These are phyloP conservation scores for Aspergillus sp. DNA, from an alignment of 2,329 filamentous ascomycete genomes.

Conservation along the genomic window DNA sequence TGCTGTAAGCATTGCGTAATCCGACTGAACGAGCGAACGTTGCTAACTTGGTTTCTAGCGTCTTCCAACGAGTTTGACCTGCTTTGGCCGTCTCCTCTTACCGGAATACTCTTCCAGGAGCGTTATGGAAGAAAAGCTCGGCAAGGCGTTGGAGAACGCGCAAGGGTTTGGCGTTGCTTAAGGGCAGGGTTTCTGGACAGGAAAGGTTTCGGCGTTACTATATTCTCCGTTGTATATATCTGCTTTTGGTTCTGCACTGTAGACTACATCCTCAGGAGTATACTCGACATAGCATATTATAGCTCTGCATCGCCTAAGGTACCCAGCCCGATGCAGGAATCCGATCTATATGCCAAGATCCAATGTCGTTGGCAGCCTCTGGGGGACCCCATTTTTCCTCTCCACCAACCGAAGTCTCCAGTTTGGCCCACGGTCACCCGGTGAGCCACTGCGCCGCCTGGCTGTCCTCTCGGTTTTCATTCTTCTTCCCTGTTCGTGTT, in stretches of 20 bases:
- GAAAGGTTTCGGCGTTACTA: background rate
- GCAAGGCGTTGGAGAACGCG: conserved; percentile 85
- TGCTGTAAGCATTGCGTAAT: conserved; percentile 39
- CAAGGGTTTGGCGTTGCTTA: conserved; percentile 86
- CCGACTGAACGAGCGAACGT: background rate
- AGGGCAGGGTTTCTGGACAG: conserved; percentile 14
- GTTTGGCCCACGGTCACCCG: conserved; percentile 17
- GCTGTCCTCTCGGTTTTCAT: background rate
- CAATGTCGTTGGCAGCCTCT: background rate
- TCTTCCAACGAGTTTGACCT: conserved; percentile 88
- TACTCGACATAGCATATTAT: background rate
- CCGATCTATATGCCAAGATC: conserved; percentile 1
- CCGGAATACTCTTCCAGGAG: conserved; percentile 78
- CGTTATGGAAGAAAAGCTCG: conserved; percentile 73
- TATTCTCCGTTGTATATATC: conserved; percentile 13
- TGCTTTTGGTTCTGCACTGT: background rate
- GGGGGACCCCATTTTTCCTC: conserved; percentile 11
- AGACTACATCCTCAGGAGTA: background rate
- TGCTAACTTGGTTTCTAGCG: conserved; percentile 32
- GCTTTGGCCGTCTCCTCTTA: conserved; percentile 84
- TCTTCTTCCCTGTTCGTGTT: background rate
- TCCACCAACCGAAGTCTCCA: conserved; percentile 21
- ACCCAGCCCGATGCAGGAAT: background rate
- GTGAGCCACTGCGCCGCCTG: conserved; percentile 5
- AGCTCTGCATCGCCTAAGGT: background rate